These are phyloP conservation scores for Discostella stelligera DNA, from an alignment of 352 stramenopile genomes.

Conservation along the genomic window DNA sequence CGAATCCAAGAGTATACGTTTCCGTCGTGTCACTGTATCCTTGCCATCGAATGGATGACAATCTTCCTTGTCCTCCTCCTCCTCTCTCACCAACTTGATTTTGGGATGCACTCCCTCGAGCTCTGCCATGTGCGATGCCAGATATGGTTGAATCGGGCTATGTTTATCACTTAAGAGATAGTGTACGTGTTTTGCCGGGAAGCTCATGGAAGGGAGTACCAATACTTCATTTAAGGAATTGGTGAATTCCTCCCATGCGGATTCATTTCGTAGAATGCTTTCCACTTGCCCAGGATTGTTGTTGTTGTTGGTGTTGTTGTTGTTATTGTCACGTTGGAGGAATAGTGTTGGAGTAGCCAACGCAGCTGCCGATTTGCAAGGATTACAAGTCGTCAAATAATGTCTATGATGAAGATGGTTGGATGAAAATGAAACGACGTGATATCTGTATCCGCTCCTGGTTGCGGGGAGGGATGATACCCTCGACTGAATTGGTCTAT, in stretches of 20 bases:
- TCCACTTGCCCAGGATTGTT: not conserved
- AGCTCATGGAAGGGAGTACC: slow-evolving; percentile 54
- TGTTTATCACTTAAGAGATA: slow-evolving; percentile 46
- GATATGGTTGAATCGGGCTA: slow-evolving; percentile 47
- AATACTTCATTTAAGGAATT: slow-evolving; percentile 48
- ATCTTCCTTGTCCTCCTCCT: slow-evolving; percentile 7
- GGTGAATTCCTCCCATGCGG: slow-evolving; percentile 48
- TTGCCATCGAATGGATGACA: not conserved
- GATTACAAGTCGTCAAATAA: not conserved
- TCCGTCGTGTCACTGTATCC: slow-evolving; percentile 23
- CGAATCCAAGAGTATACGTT: slow-evolving; percentile 53
- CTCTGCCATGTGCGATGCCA: slow-evolving; percentile 51
- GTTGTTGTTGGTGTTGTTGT: slow-evolving; percentile 11
- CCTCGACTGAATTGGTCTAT: not conserved
- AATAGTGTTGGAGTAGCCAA: slow-evolving; percentile 4
- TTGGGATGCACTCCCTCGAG: slow-evolving; percentile 58
- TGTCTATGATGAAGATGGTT: not conserved
- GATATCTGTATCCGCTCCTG: not conserved
- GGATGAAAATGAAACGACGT: not conserved
- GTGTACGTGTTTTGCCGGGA: slow-evolving; percentile 52
- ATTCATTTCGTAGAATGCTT: not conserved
- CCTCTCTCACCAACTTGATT: slow-evolving; percentile 61
- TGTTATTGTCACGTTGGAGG: not conserved
- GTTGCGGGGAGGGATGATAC: not conserved
- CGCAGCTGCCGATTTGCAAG: not conserved